phyloP scores from a whole-genome alignment of 306 rosid genomes.

The Lathyrus tuberosus region DNA sequence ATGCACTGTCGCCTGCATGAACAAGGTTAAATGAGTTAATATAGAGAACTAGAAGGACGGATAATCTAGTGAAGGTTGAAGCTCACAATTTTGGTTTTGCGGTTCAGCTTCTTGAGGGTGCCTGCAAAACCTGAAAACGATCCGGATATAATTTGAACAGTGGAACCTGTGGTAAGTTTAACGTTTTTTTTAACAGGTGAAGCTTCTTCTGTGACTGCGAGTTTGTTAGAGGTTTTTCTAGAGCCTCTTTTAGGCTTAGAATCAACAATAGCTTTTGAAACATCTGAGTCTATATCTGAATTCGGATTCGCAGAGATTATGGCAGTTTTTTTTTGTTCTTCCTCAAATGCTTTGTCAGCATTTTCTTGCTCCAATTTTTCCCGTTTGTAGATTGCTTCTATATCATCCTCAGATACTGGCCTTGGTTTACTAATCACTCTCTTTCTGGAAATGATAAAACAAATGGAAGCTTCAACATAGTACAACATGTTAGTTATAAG shows the following conservation, averaged over 20 bases:
- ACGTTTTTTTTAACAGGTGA: constrained; percentile 40
- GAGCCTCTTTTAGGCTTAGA: constrained; percentile 54
- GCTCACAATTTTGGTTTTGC: constrained; percentile 69
- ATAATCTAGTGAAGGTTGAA: constrained; percentile 24
- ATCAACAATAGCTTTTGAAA: constrained; percentile 43
- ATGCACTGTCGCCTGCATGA: constrained; percentile 87
- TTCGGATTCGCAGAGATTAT: constrained; percentile 36
- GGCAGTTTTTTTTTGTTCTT: constrained; percentile 52
- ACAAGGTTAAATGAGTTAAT: constrained; percentile 34
- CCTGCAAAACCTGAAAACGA: constrained; percentile 76
- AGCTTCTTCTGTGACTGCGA: constrained; percentile 22
- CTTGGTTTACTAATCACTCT: constrained; percentile 78
- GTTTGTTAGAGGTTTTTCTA: constrained; percentile 47
- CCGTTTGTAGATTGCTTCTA: constrained; percentile 69
- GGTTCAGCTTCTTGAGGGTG: constrained; percentile 77
- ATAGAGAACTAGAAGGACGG: background rate
- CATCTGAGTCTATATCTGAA: constrained; percentile 41
- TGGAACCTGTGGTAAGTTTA: constrained; percentile 63
- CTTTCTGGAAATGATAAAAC: constrained; percentile 54
- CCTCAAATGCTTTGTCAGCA: constrained; percentile 66
- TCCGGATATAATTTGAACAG: constrained; percentile 70
- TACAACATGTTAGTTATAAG: too few species aligned
- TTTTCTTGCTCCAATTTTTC: constrained; percentile 82
- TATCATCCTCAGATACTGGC: constrained; percentile 69
- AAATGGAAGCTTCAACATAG: constrained; percentile 24